These are phyloP conservation scores for Achaetomium macrosporum DNA, from an alignment of 2,329 filamentous ascomycete genomes.

Conservation along the genomic window DNA sequence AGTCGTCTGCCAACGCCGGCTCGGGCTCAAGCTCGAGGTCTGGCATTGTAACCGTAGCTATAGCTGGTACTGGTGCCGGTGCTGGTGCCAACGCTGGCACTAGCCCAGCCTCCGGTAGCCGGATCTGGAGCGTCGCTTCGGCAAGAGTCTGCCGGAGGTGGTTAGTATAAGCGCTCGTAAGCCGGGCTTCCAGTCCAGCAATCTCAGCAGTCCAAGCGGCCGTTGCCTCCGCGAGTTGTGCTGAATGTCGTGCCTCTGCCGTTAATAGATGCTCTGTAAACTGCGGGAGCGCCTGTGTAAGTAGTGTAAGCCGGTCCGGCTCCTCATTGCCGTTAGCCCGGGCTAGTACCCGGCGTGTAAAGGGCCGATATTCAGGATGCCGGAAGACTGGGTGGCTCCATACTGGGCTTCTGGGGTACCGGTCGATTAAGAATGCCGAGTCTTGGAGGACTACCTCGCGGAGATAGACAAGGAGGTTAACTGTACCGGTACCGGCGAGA, in stretches of 20 bases:
- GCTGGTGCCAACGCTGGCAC: too few relatives aligned
- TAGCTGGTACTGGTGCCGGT: too few relatives aligned
- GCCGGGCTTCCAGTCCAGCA: not conserved
- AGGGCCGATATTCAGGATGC: not conserved
- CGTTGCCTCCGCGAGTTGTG: not conserved
- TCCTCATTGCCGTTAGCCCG: not conserved
- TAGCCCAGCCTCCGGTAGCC: too few relatives aligned
- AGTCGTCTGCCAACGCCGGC: not conserved
- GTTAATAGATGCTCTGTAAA: slow-evolving; percentile 2
- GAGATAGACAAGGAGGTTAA: not conserved
- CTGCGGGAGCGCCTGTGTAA: not conserved
- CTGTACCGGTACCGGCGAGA: not conserved
- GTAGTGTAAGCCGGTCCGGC: not conserved
- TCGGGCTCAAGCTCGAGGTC: not conserved
- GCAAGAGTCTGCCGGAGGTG: not conserved
- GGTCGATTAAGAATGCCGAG: not conserved
- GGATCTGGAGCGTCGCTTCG: too few relatives aligned
- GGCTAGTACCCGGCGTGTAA: too few relatives aligned
- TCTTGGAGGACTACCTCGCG: slow-evolving; percentile 1
- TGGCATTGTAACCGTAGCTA: not conserved
- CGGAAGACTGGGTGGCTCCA: slow-evolving; percentile 1
- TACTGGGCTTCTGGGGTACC: not conserved
- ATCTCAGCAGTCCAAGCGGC: slow-evolving; percentile 1
- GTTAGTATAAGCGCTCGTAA: not conserved
- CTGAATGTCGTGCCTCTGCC: not conserved